Evolutionary conservation across 805 yeast genomes (phyloP), one percentile per base, ranked within the genome.

Genomic region (Saturnispora kantuleensis): DNA sequence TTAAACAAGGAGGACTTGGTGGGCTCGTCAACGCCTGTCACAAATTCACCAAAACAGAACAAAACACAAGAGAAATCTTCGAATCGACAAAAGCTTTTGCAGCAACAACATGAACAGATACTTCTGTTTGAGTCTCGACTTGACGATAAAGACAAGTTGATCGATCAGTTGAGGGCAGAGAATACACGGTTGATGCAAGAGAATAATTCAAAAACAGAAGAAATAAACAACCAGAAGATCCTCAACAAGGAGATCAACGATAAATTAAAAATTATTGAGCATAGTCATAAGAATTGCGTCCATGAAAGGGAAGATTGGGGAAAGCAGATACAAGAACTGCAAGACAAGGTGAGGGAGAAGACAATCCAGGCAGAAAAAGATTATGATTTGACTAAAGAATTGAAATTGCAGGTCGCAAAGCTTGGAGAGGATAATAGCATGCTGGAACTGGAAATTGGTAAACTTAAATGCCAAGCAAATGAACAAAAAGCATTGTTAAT

Each of bases 1-100:
- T 17, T 31, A 8, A 26, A 33, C 10, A 17, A 38, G 11, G 15
- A 38, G 10, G 34, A 30, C 9, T 9, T 29, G 33, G 17, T 40
- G 31, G 13, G 16, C 8, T 40, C 42, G 10, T 40, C 42, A 32
- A 40, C 42, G 11, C 42, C 42, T 5, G 33, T 39, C 16, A 39
- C 31, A 9, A 11, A 30, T n/a, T 31, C 42, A 31, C 42, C 42
- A 9, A 15, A 26, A 11, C 29, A 16, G 29, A 39, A 10, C 42
- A 31, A 17, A 31, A 17, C 10, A 13, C 1, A 35, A 35, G 18
- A 35, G 16, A 11, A 9, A 16, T 18, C 37, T 8, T 13, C 34
- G 8, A 12, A 35, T 35, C 17, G 6, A 2, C 17, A n/a, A 21
- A 8, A 34, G 17, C 16, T 15, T 8, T 17, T 18, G 11, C n/a